Conservation (phyloP, 1,139 yeast genomes). For the Pichia sp. region DNA sequence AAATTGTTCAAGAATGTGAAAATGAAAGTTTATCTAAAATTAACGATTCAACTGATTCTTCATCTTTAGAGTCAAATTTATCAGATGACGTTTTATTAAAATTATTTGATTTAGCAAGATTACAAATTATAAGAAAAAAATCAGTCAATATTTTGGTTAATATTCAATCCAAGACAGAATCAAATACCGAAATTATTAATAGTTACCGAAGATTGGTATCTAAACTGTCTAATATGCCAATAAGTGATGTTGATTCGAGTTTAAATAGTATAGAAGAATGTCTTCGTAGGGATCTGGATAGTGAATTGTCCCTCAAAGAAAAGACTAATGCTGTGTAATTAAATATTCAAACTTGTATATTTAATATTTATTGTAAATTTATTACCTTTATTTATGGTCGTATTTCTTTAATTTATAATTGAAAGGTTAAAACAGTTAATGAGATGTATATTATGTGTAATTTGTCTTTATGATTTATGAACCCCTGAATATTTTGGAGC, state of each 20-base stretch:
- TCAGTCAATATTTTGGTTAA: conserved; percentile 40
- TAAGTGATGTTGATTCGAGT: conserved; percentile 72
- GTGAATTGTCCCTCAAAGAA: no score
- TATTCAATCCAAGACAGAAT: conserved; percentile 35
- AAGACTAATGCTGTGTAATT: no score
- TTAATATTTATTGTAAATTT: no score
- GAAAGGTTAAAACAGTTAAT: no score
- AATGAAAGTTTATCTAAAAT: conserved; percentile 15
- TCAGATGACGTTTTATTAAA: neutral
- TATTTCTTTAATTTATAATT: no score
- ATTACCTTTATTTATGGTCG: no score
- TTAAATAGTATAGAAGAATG: conserved; percentile 52
- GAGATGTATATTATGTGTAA: no score
- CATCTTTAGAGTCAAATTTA: neutral
- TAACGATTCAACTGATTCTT: conserved; percentile 16
- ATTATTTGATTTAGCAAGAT: conserved; percentile 33
- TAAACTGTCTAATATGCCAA: conserved; percentile 70
- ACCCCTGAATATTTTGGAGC: no score
- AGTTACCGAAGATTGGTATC: conserved; percentile 79
- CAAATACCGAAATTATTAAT: conserved; percentile 51
- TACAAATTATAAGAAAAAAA: conserved; percentile 43
- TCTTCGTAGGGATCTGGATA: conserved; percentile 13
- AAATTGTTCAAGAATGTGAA: conserved; percentile 42
- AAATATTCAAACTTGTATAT: no score
- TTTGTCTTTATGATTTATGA: no score